Conservation (phyloP, 176 grass and related monocot species). For the Musa beccarii region DNA sequence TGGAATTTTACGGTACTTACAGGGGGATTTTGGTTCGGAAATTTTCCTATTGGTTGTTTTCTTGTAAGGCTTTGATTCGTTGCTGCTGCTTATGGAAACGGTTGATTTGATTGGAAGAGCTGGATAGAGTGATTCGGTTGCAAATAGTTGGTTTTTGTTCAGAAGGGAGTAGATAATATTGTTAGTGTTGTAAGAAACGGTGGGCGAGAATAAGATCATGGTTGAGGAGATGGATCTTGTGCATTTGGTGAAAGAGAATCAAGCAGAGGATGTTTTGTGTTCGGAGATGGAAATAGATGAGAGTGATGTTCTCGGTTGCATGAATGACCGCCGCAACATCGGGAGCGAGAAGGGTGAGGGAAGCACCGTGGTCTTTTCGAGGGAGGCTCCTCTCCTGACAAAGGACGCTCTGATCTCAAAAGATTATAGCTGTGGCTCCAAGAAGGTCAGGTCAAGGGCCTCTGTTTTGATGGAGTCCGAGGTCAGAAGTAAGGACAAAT, state of each 20-base stretch:
- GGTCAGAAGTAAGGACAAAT: constrained; percentile 27
- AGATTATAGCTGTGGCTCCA: not conserved
- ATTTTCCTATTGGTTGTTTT: not conserved
- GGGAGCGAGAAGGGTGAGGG: constrained; percentile 31
- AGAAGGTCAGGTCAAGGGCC: constrained; percentile 48
- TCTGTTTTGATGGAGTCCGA: constrained; percentile 57
- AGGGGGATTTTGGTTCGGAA: not conserved
- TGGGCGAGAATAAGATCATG: constrained; percentile 33
- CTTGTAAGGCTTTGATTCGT: not conserved
- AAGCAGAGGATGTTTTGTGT: constrained; percentile 24
- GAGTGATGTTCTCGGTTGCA: not conserved
- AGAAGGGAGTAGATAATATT: not conserved
- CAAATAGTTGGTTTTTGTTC: not conserved
- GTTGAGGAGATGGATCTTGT: constrained; percentile 19
- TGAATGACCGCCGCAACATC: not conserved
- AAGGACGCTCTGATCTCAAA: constrained; percentile 40
- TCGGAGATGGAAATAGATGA: constrained; percentile 60
- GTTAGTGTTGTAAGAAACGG: constrained; percentile 5
- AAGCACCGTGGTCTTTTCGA: constrained; percentile 39
- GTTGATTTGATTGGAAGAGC: not conserved
- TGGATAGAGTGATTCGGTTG: not conserved
- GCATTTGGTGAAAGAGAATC: constrained; percentile 29
- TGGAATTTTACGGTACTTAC: not conserved
- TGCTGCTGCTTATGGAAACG: constrained; percentile 1
- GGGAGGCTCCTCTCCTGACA: constrained; percentile 34